These are phyloP conservation scores for Plasmodium relictum DNA, from an alignment of 169 alveolate genomes.

Conservation along the genomic window DNA sequence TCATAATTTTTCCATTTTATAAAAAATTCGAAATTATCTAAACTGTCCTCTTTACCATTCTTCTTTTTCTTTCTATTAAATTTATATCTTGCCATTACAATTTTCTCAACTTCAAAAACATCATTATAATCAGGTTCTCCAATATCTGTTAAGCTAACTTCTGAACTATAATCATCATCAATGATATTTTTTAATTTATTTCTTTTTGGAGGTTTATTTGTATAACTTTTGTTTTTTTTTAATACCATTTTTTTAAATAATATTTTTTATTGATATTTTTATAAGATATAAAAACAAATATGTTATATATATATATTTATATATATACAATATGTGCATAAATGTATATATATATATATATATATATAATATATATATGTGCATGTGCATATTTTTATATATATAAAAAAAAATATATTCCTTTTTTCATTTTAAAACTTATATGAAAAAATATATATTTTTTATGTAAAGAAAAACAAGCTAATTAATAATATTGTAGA, in stretches of 20 bases:
- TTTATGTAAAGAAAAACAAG: too few species aligned
- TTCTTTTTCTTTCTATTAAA: slow-evolving; percentile 32
- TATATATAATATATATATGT: neutral
- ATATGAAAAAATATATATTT: too few species aligned
- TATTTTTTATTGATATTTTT: neutral
- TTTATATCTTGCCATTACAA: slow-evolving; percentile 70
- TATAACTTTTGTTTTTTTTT: slow-evolving; percentile 14
- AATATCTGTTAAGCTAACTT: slow-evolving; percentile 14
- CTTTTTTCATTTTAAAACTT: too few species aligned
- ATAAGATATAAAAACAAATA: neutral
- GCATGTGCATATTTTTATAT: neutral
- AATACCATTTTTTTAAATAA: slow-evolving; percentile 18
- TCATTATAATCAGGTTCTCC: slow-evolving; percentile 76
- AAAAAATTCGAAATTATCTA: slow-evolving; percentile 71
- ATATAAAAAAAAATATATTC: too few species aligned
- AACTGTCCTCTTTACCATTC: slow-evolving; percentile 48
- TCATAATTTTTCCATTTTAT: slow-evolving; percentile 76
- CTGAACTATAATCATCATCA: slow-evolving; percentile 55
- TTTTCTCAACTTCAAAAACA: slow-evolving; percentile 68
- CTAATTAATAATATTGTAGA: too few species aligned
- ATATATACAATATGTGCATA: neutral
- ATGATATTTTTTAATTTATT: slow-evolving; percentile 11
- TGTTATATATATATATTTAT: neutral
- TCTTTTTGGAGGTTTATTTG: slow-evolving; percentile 18
- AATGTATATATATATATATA: slow-evolving; percentile 16